phyloP scores from a whole-genome alignment of 106 monocot species.

The Dioscorea dumetorum region DNA sequence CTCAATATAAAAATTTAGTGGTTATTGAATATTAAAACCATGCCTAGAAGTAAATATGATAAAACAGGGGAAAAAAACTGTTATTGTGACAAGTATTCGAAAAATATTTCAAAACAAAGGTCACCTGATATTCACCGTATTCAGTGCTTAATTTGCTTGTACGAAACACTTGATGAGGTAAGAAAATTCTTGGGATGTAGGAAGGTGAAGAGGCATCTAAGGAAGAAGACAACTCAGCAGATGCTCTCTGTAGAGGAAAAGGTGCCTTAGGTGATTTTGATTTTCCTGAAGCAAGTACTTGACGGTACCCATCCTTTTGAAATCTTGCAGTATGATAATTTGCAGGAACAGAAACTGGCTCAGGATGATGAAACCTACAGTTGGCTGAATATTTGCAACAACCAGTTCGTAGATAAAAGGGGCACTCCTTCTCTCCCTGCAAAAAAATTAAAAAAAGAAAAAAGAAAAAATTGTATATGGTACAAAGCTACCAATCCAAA shows the following conservation, averaged over 20 bases:
- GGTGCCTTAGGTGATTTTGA: neutral
- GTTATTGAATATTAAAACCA: too few relatives aligned
- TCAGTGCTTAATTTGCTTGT: neutral
- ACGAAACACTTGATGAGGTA: neutral
- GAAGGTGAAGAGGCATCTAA: constrained; percentile 1
- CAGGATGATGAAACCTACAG: constrained; percentile 36
- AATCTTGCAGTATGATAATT: neutral
- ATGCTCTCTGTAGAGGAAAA: neutral
- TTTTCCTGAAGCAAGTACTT: neutral
- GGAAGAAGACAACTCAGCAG: neutral
- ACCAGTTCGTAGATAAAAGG: constrained; percentile 32
- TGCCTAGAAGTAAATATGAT: too few relatives aligned
- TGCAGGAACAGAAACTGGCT: constrained; percentile 9
- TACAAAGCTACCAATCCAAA: neutral
- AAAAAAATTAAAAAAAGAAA: neutral
- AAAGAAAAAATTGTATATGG: neutral
- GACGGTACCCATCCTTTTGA: neutral
- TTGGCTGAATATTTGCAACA: constrained; percentile 26
- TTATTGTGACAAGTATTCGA: too few relatives aligned
- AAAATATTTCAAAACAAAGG: too few relatives aligned
- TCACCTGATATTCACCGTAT: constrained; percentile 1
- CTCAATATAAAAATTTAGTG: too few relatives aligned
- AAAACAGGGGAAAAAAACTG: too few relatives aligned
- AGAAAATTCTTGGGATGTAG: neutral
- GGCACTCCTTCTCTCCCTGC: constrained; percentile 33